A percentile compares a stretch with the other conserved stretches of the same genome.
Conservation (phyloP, 2,329 filamentous ascomycete genomes). For the Aspergillus brasiliensis region DNA sequence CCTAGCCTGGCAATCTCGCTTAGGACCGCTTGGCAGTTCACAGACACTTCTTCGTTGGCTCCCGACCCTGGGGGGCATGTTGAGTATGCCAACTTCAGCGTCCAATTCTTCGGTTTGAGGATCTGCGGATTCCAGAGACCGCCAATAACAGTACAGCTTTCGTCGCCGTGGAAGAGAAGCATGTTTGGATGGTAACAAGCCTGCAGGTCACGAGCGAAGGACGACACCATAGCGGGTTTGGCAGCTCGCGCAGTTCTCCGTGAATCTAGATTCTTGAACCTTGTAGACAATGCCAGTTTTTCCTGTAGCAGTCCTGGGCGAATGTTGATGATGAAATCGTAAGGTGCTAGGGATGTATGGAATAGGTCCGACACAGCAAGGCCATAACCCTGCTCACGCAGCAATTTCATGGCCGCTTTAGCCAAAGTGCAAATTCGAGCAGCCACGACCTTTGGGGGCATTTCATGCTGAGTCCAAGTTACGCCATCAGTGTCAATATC, state of each 20-base stretch:
- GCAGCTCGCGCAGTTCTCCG: constrained; percentile 48
- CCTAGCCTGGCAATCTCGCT: constrained; percentile 54
- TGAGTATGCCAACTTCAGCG: constrained; percentile 42
- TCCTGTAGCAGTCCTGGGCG: constrained; percentile 54
- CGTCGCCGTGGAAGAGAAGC: constrained; percentile 75
- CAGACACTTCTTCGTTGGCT: constrained; percentile 27
- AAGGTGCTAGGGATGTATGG: constrained; percentile 71
- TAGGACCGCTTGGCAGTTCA: constrained; percentile 45
- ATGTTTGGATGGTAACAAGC: constrained; percentile 68
- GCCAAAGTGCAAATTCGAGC: constrained; percentile 80
- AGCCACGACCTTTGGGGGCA: constrained; percentile 79
- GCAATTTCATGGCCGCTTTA: constrained; percentile 68
- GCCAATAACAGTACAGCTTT: constrained; percentile 60
- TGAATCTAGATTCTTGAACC: constrained; percentile 79
- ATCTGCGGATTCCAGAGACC: constrained; percentile 66
- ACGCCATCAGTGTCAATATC: constrained; percentile 76
- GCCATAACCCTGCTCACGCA: constrained; percentile 56
- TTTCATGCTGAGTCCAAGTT: constrained; percentile 71
- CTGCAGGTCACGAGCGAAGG: constrained; percentile 69
- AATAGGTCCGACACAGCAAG: constrained; percentile 68
- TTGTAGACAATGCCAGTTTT: constrained; percentile 39
- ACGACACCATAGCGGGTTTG: constrained; percentile 61
- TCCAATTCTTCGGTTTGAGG: constrained; percentile 34
- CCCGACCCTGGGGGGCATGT: constrained; percentile 29
- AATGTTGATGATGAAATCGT: constrained; percentile 81